These are phyloP conservation scores for Rhizopogon sp. DNA, from an alignment of 768 basidiomycete species.

Conservation along the genomic window DNA sequence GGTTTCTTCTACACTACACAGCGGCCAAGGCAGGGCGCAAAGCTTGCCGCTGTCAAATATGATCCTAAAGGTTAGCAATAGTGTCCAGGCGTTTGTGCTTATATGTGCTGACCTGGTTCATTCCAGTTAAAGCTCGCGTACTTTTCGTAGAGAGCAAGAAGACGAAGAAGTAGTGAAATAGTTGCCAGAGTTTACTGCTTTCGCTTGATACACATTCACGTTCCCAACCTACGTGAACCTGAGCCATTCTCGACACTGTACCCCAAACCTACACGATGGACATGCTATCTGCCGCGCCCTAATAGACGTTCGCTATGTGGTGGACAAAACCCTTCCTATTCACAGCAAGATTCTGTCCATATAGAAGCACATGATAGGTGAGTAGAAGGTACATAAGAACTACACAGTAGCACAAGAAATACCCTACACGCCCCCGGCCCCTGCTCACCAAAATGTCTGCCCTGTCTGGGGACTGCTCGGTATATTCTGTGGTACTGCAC, in stretches of 20 bases:
- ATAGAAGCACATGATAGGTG: background rate
- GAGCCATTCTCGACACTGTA: background rate
- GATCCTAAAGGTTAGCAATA: slow-evolving; percentile 71
- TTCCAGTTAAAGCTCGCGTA: slow-evolving; percentile 61
- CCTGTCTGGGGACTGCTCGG: slow-evolving; percentile 23
- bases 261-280: background rate
- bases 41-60: slow-evolving; percentile 86
- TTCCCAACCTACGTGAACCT: background rate
- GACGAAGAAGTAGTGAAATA: slow-evolving; percentile 47
- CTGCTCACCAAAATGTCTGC: slow-evolving; percentile 2
- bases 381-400: background rate
- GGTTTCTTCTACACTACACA: slow-evolving; percentile 89
- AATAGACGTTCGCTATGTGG: background rate
- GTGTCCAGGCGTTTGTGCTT: background rate
- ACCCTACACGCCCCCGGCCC: background rate
- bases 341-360: background rate
- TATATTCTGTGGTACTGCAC: slow-evolving; percentile 46
- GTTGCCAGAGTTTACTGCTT: background rate
- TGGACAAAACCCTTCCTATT: background rate
- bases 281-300: background rate
- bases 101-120: background rate
- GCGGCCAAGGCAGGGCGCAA: slow-evolving; percentile 69
- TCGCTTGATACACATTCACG: background rate
- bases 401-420: background rate
- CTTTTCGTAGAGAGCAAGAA: slow-evolving; percentile 79